phyloP scores from a whole-genome alignment of 1,139 yeast species.

The Debaryomyces nepalensis region DNA sequence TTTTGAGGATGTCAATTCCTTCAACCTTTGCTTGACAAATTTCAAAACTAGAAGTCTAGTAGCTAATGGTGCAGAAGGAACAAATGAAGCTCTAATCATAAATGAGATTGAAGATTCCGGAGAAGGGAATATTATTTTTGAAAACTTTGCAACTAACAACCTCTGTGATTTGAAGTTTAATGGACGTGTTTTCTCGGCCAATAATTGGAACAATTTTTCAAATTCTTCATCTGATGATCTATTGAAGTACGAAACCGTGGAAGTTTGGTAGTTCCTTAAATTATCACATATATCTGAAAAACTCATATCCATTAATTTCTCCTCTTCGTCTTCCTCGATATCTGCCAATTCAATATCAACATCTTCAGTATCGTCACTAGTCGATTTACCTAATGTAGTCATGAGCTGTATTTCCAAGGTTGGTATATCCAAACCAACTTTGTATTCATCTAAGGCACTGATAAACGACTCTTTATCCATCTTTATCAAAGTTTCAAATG shows the following conservation, averaged over 20 bases:
- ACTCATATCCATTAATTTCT: constrained; percentile 8
- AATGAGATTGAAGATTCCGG: constrained; percentile 55
- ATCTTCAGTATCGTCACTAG: constrained; percentile 23
- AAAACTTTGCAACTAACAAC: constrained; percentile 25
- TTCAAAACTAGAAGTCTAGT: constrained; percentile 55
- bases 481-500: constrained; percentile 51
- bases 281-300: constrained; percentile 24
- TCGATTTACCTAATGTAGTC: constrained; percentile 49
- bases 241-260: constrained; percentile 43
- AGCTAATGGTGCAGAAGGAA: constrained; percentile 60
- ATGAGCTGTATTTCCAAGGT: constrained; percentile 72
- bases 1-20: constrained; percentile 30
- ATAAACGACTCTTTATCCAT: constrained; percentile 45
- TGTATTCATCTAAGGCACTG: constrained; percentile 38
- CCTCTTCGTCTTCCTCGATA: constrained; percentile 23
- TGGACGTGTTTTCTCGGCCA: constrained; percentile 34
- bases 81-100: constrained; percentile 57
- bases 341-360: constrained; percentile 30
- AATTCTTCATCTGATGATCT: constrained; percentile 49
- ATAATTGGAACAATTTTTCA: constrained; percentile 38
- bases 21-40: constrained; percentile 39
- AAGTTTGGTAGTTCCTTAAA: constrained; percentile 26
- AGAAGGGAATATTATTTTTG: constrained; percentile 28
- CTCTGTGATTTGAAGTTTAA: constrained; percentile 28
- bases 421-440: constrained; percentile 45